phyloP scores from a whole-genome alignment of 2,329 filamentous ascomycete genomes.

The Tympanopsis confertula region DNA sequence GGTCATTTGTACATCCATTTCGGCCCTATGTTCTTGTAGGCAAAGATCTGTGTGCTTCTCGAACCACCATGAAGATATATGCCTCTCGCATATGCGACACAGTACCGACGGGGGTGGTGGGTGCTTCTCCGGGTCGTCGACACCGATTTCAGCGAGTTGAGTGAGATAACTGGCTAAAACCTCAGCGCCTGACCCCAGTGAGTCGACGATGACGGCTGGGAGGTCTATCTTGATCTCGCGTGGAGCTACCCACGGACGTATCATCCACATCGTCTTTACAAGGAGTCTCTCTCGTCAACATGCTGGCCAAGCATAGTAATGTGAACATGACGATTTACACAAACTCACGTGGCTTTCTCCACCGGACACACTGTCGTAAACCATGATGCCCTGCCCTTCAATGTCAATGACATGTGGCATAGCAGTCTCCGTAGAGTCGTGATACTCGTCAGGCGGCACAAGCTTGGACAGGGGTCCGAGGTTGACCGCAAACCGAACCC shows the following conservation, averaged over 20 bases:
- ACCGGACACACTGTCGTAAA: conserved; percentile 77
- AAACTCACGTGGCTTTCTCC: conserved; percentile 77
- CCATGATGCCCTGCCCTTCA: conserved; percentile 96
- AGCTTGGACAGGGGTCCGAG: conserved; percentile 61
- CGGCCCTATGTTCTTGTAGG: conserved; percentile 85
- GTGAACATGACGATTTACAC: conserved; percentile 4
- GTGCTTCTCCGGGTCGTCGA: conserved; percentile 63
- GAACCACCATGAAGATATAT: conserved; percentile 98
- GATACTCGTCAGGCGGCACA: conserved; percentile 28
- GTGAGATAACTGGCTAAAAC: conserved; percentile 90
- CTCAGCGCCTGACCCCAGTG: conserved; percentile 86
- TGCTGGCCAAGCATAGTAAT: background rate
- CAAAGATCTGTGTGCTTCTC: conserved; percentile 97
- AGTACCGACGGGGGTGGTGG: conserved; percentile 75
- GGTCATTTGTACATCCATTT: conserved; percentile 94
- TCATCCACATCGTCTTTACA: conserved; percentile 95
- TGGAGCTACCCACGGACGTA: conserved; percentile 78
- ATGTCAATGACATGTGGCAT: conserved; percentile 56
- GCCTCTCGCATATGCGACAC: conserved; percentile 92
- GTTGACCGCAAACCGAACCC: conserved; percentile 68
- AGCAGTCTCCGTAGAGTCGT: conserved; percentile 21
- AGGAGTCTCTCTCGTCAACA: conserved; percentile 1
- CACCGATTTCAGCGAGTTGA: conserved; percentile 70
- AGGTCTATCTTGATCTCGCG: conserved; percentile 94
- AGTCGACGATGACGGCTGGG: conserved; percentile 78